Evolutionary conservation across 2,329 filamentous ascomycete genomes (phyloP), one percentile per base, ranked within the genome.

Genomic region (Myriosclerotinia scirpicola): DNA sequence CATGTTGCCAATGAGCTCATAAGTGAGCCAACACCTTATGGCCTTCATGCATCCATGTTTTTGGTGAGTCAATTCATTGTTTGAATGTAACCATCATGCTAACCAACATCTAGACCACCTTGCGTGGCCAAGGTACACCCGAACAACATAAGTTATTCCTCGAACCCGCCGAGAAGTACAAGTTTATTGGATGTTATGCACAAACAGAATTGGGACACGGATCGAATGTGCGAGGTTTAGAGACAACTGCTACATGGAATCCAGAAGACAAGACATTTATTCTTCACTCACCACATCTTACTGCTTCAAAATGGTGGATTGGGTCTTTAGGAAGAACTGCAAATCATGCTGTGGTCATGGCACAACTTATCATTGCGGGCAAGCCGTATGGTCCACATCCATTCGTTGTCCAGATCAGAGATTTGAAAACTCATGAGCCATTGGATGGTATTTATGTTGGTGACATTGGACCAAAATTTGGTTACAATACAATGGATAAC

Each of bases 261-360:
- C 80, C 85, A 0, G 80, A 87, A 6, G 88, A 91, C 77, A 89
- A 91, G 81, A 91, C 87, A 3, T 93, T 93, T 73, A 88, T 82
- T 17, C 82, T 93, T 46, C 87, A 93, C 77, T 91, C 89, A 0
- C 90, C 90, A 12, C 82, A 86, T 69, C 81, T 93, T 66, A 93
- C 90, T 1, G 85, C 90, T 0, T 89, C 88, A 44, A 94, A 94
- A 76, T 94, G 90, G 90, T 93, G 91, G 91, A 92, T 92, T 72
- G 91, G 91, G 1, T 90, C 89, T 14, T 82, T 93, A 4, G 91
- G 90, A 62, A 84, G 89, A 72, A 88, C 88, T 3, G 90, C 91
- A 54, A 93, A 91, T 75, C 84, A 92, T 74, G 90, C 90, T 1
- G 86, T 91, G 2, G 89, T 93, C 4, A 92, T 93, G 83, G 90